Evolutionary conservation across 2,329 filamentous ascomycete genomes (phyloP).

Genomic region (Aspergillus neotritici): DNA sequence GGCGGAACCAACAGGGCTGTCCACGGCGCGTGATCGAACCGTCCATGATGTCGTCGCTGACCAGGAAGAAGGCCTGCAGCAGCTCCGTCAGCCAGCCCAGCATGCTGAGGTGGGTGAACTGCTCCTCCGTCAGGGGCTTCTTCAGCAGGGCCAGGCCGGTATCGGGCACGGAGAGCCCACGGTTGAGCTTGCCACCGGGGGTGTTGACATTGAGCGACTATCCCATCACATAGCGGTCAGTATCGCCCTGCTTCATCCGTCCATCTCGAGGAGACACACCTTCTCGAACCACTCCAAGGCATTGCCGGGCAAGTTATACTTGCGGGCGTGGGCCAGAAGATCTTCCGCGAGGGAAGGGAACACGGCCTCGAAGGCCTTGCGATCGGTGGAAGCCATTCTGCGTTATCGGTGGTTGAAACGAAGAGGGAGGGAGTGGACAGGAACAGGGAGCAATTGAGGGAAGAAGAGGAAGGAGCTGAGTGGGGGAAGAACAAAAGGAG

Average conservation of each 20-base stretch:
- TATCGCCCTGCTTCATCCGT: background rate
- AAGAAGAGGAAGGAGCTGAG: background rate
- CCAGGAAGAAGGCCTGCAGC: conserved; percentile 97
- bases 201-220: conserved; percentile 82
- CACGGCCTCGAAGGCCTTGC: conserved; percentile 74
- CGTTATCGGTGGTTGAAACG: background rate
- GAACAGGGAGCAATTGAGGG: conserved; percentile 5
- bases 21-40: conserved; percentile 88
- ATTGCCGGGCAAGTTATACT: conserved; percentile 76
- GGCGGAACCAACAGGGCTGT: conserved; percentile 93
- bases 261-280: conserved; percentile 44
- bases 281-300: conserved; percentile 82
- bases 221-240: conserved; percentile 3
- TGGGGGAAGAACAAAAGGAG: conserved; percentile 5
- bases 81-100: conserved; percentile 98
- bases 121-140: conserved; percentile 64
- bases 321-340: conserved; percentile 68
- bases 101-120: conserved; percentile 82
- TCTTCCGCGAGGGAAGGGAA: conserved; percentile 82
- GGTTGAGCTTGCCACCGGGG: conserved; percentile 94
- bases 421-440: background rate
- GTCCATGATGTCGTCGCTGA: conserved; percentile 99
- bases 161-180: conserved; percentile 95
- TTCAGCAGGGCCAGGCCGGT: conserved; percentile 74
- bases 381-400: conserved; percentile 63